phyloP scores from a whole-genome alignment of 179 eudicot genomes.

The Silene coronaria region DNA sequence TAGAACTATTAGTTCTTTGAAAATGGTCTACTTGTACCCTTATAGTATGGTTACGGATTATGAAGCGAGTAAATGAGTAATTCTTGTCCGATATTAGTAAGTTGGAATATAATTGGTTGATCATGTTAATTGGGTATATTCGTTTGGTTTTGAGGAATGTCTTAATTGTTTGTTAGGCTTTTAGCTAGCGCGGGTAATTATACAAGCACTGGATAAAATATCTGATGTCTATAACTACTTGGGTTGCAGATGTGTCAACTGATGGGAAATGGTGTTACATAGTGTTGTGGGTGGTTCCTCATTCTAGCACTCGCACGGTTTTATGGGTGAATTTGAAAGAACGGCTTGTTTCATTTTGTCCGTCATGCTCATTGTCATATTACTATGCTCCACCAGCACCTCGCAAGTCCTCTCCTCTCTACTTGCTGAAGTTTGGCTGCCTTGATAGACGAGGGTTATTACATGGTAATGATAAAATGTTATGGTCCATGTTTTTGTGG shows the following conservation, averaged over 20 bases:
- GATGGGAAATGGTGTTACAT: slow-evolving; percentile 90
- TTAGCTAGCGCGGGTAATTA: not conserved
- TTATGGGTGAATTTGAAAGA: slow-evolving; percentile 57
- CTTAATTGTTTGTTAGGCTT: slow-evolving; percentile 6
- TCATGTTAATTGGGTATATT: not conserved
- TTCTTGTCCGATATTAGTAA: not conserved
- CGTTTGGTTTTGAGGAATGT: not conserved
- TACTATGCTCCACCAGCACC: slow-evolving; percentile 45
- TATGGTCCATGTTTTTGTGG: not conserved
- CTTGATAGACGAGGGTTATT: slow-evolving; percentile 63
- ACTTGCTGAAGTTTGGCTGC: slow-evolving; percentile 56
- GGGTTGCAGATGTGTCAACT: slow-evolving; percentile 54
- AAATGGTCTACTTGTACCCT: not conserved
- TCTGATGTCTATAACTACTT: slow-evolving; percentile 11
- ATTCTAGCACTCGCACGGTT: slow-evolving; percentile 33
- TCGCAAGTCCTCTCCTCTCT: slow-evolving; percentile 39
- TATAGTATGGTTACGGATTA: not conserved
- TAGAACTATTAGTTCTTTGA: not conserved
- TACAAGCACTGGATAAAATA: not conserved
- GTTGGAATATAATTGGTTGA: not conserved
- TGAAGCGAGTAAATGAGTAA: not conserved
- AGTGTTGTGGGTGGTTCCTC: slow-evolving; percentile 68
- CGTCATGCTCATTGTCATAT: slow-evolving; percentile 52
- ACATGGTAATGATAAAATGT: slow-evolving; percentile 40
- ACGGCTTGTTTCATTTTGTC: slow-evolving; percentile 52